These are phyloP conservation scores for Streptanthus diversifolius DNA, from an alignment of 345 rosid genomes.

Conservation along the genomic window DNA sequence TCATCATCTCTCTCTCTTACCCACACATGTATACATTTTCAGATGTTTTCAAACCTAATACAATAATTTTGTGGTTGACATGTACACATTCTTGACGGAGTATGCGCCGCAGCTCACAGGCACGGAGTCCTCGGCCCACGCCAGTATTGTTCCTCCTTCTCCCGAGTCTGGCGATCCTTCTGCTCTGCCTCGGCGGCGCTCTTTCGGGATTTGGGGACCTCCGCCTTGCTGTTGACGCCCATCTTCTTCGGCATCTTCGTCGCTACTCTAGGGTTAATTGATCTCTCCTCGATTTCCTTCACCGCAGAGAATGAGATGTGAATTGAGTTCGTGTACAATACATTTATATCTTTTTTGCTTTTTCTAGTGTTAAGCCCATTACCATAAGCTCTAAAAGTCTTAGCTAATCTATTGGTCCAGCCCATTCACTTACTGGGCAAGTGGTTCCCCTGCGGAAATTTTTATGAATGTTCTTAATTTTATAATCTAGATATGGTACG, in stretches of 20 bases:
- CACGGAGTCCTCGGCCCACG: slow-evolving; percentile 82
- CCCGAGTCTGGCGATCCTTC: slow-evolving; percentile 65
- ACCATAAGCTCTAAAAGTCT: no score
- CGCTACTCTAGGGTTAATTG: slow-evolving; percentile 20
- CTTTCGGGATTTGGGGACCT: slow-evolving; percentile 77
- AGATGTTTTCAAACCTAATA: not conserved
- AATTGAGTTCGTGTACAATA: not conserved
- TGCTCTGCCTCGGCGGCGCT: slow-evolving; percentile 69
- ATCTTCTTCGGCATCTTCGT: slow-evolving; percentile 91
- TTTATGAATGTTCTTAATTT: no score
- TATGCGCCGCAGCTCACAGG: no score
- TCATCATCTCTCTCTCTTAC: not conserved
- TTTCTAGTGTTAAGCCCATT: no score
- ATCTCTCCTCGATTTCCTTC: not conserved
- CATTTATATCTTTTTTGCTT: no score
- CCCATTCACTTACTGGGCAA: no score
- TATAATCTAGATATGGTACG: no score
- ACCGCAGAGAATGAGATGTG: not conserved
- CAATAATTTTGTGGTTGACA: not conserved
- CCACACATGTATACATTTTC: not conserved
- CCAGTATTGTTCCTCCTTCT: slow-evolving; percentile 93
- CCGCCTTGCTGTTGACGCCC: slow-evolving; percentile 94
- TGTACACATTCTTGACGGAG: no score
- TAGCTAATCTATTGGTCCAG: no score
- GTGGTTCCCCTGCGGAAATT: no score